phyloP scores from a whole-genome alignment of 164 flowering plant species.

The Umbellularia californica region DNA sequence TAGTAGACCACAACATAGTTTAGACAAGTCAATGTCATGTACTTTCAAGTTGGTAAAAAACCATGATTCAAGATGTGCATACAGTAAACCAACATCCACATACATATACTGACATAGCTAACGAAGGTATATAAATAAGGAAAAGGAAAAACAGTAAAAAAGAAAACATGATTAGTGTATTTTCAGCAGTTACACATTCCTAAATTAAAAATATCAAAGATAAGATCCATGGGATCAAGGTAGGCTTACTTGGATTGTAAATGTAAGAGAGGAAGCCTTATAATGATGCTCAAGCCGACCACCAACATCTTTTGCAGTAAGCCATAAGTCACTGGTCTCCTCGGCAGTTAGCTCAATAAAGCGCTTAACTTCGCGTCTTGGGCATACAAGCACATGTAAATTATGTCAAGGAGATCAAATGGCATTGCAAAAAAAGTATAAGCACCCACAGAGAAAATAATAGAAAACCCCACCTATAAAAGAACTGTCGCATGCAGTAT shows the following conservation, averaged over 20 bases:
- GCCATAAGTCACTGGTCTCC: slow-evolving; percentile 79
- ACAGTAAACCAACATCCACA: not conserved
- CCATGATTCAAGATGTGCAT: no score
- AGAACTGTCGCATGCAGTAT: not conserved
- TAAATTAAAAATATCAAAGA: not conserved
- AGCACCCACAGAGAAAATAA: not conserved
- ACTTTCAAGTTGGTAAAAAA: no score
- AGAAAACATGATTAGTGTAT: not conserved
- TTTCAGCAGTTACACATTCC: not conserved
- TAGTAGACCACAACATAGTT: no score
- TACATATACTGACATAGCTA: not conserved
- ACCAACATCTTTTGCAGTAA: slow-evolving; percentile 71
- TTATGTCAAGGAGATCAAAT: slow-evolving; percentile 52
- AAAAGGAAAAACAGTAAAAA: not conserved
- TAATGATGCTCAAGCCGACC: slow-evolving; percentile 56
- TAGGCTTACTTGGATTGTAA: slow-evolving; percentile 64
- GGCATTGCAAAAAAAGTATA: not conserved
- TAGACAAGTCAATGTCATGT: no score
- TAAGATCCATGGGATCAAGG: not conserved
- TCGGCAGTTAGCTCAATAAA: slow-evolving; percentile 72
- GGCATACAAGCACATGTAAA: slow-evolving; percentile 87
- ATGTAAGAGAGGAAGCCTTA: slow-evolving; percentile 78
- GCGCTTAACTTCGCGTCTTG: slow-evolving; percentile 82
- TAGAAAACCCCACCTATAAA: not conserved
- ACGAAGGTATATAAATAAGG: no score